phyloP scores from a whole-genome alignment of 495 filamentous ascomycete genomes.

The Penicillium bovifimosum region DNA sequence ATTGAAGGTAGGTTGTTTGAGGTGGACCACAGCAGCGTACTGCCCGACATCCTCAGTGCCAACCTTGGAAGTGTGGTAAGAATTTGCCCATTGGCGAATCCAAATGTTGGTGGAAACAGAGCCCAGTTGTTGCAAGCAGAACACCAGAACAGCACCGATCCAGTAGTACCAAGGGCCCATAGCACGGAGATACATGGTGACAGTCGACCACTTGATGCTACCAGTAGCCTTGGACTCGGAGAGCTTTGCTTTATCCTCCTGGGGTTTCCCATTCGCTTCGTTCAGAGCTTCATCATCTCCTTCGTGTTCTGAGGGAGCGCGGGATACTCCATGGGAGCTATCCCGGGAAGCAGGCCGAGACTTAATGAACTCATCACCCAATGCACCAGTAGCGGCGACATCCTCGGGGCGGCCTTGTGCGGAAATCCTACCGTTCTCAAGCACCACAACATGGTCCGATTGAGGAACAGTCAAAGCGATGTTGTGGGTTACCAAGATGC shows the following conservation, averaged over 20 bases:
- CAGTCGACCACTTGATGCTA: slow-evolving; percentile 78
- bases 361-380: slow-evolving; percentile 78
- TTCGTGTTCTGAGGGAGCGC: slow-evolving; percentile 58
- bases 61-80: slow-evolving; percentile 40
- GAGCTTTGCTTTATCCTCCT: slow-evolving; percentile 47
- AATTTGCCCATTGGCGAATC: slow-evolving; percentile 86
- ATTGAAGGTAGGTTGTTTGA: slow-evolving; percentile 41
- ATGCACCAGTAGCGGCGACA: slow-evolving; percentile 73
- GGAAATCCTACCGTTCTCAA: slow-evolving; percentile 79
- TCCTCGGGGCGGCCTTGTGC: slow-evolving; percentile 71
- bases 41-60: slow-evolving; percentile 24
- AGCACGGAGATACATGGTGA: slow-evolving; percentile 73
- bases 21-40: slow-evolving; percentile 36
- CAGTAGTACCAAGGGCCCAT: slow-evolving; percentile 98
- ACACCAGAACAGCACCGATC: slow-evolving; percentile 65
- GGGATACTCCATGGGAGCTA: slow-evolving; percentile 64
- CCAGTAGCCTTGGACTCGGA: slow-evolving; percentile 74
- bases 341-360: slow-evolving; percentile 61
- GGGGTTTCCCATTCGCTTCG: slow-evolving; percentile 27
- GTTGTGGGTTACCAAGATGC: slow-evolving; percentile 97
- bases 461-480: slow-evolving; percentile 74
- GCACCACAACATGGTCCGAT: slow-evolving; percentile 71
- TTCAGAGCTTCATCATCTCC: slow-evolving; percentile 36
- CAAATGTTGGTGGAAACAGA: slow-evolving; percentile 84
- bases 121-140: slow-evolving; percentile 73